Evolutionary conservation across 176 grass and related monocot species (phyloP).

Genomic region (Zizania latifolia): DNA sequence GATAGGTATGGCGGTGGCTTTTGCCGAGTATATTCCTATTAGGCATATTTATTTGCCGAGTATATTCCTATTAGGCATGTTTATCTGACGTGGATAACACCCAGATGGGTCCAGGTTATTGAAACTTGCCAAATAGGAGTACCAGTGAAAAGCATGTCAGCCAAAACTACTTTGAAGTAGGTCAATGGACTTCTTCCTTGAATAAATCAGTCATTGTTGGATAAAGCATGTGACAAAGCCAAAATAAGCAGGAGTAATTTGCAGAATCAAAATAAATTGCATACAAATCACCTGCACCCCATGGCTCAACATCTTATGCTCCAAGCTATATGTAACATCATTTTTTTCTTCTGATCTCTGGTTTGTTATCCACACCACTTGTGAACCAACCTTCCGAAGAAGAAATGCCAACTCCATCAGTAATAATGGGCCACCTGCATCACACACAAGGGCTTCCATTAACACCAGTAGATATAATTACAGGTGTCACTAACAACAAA

Average conservation of each 20-base stretch:
- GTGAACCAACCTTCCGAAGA: slow-evolving; percentile 52
- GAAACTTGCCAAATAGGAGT: no score
- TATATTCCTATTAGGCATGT: background rate
- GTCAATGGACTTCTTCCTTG: no score
- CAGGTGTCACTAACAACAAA: background rate
- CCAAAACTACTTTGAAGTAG: no score
- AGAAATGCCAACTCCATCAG: slow-evolving; percentile 93
- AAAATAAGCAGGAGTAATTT: background rate
- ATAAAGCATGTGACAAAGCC: no score
- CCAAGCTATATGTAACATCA: slow-evolving; percentile 65
- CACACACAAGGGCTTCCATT: background rate
- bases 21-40: background rate
- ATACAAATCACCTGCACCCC: slow-evolving; percentile 60
- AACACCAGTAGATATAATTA: background rate
- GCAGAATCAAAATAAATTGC: background rate
- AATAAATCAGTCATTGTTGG: no score
- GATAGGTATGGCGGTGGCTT: no score
- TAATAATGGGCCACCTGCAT: slow-evolving; percentile 84
- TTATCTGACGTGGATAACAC: no score
- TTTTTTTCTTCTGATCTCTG: slow-evolving; percentile 68
- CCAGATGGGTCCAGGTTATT: no score
- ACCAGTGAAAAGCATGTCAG: no score
- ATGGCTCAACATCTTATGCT: slow-evolving; percentile 84
- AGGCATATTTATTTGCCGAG: background rate
- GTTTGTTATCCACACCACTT: slow-evolving; percentile 90